Evolutionary conservation across 129 eudicot genomes (phyloP), one percentile per base, ranked within the genome.

Genomic region (Smallanthus sonchifolius): DNA sequence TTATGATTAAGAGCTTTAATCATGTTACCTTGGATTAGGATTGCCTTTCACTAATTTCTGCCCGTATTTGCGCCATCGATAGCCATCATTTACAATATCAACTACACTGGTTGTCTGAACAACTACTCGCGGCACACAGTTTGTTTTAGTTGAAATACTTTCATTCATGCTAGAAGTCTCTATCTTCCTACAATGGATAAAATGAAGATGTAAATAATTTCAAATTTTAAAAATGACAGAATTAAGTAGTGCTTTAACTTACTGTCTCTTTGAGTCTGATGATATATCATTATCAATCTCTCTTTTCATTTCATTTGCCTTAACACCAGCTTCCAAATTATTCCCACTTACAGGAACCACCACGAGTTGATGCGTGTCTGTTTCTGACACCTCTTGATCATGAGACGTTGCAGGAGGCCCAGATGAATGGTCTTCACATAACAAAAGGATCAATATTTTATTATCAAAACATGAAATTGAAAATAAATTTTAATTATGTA

Each of bases 31-130:
- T 38, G 97, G 96, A 67, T 89, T 89, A 24, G 87, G 80, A 79
- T 89, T 92, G 81, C 96, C 97, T 86, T 89, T 92, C 8, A 92
- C 96, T 84, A 89, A 70, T 71, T 92, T 92, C 84, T 92, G 97
- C 52, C 97, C 97, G 72, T 92, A 92, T 77, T 92, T 92, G 70
- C 97, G 96, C 97, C 97, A 92, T 32, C 97, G 86, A 72, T 82
- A 89, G 70, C 97, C 97, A 72, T 92, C 97, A 77, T 87, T 92
- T 73, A 92, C 88, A 48, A 92, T 70, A 81, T 92, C 97, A 80
- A 92, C 94, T 55, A 57, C 94, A 65, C 97, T 92, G 54, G 82
- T 76, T 54, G 91, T 92, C 74, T 92, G 88, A 69, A 92, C 91
- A 70, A 92, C 96, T 69, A 83, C 72, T 20, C 96, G 86, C 3